Evolutionary conservation across 2,329 filamentous ascomycete species (phyloP), one percentile per base, ranked within the genome.

Genomic region (Geosmithia morbida): DNA sequence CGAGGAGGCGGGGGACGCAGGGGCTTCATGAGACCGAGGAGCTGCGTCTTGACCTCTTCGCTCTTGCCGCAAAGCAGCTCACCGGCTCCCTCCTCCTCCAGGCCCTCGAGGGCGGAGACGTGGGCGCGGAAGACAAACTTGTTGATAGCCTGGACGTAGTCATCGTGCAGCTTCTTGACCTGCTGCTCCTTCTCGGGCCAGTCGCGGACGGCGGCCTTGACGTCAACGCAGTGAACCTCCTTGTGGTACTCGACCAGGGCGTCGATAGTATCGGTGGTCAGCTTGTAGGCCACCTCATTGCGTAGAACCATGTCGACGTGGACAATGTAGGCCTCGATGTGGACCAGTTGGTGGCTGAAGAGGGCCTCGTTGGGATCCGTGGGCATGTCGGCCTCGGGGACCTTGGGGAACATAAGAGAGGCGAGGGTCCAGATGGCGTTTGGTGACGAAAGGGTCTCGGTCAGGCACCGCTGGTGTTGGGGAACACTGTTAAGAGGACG

Each of bases 291-390:
- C 59, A 98, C 88, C 71, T 97, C 92, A 64, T 94, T 92, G 66
- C 89, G 85, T 59, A 94, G 80, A 50, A 98, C 90, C 88, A 97
- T 95, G 71, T 98, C 92, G 66, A 98, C 88, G 66, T 97, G 90
- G 51, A 98, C 92, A 57, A 97, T 90, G 65, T 98, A 98, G 46
- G 92, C 92, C 69, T 97, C 89, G 57, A 97, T 72, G 63, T 96
- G 87, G 60, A 96, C 72, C 61, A 96, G 78, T 70, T 94, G 85
- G 45, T 49, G 44, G 75, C 94, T 94, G 76, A 85, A 87, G 52
- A 96, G 70, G 53, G 85, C 86, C 67, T 96, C 88, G 55, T 90
- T 74, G 54, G 94, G 72, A 43, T 96, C 87, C 65, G 82, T 82
- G 65, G 79, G 80, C 61, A 95, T 75, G 57, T 96, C 86, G 41